Base-by-base conservation (phyloP, 371 early-diverging fungal genomes). In the Mortierella sp. region DNA sequence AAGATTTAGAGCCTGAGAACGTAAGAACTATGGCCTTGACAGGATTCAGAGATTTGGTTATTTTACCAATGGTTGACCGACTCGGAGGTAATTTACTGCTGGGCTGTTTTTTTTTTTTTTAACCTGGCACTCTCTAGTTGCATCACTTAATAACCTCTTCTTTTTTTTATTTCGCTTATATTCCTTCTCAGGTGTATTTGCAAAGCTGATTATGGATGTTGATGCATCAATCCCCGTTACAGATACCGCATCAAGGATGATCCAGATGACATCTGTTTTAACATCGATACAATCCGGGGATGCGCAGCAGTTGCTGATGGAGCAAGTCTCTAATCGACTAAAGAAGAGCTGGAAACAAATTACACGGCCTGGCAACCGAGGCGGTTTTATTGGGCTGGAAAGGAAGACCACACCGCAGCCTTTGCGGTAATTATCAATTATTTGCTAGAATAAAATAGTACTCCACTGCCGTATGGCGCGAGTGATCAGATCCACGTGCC, bases 181-280 rank as follows among this genome's bases (percentile, higher is more conserved):
- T 32, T 35, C 55, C 9, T 58, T 30, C 12, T 28, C 28, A 92
- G 95, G 86, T 49, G 88, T 91, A 1, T 90, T 95, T 79, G 88
- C 90, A 16, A 89, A 90, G 61, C 75, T 93, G 8, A 90, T 93
- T 69, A 85, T 87, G 49, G 93, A 93, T 54, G 88, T 93, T 72
- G 91, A 92, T 57, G 88, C 90, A 3, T 91, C 91, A 10, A 90
- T 91, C 54, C 91, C 91, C 22, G 89, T 91, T 14, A 87, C 90
- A 18, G 94, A 94, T 24, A 91, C 92, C 9, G 92, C 93, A 10
- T 86, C 93, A 28, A 90, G 93, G 51, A 89, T 93, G 89, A 77
- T 93, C 22, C 95, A 95, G 73, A 95, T 95, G 95, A 92, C 93
- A 5, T 90, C 90, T 5, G 75, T 94, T 10, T 65, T 91, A 30